Base-by-base conservation (phyloP, 257 asterid species). In the Scutellaria barbata region DNA sequence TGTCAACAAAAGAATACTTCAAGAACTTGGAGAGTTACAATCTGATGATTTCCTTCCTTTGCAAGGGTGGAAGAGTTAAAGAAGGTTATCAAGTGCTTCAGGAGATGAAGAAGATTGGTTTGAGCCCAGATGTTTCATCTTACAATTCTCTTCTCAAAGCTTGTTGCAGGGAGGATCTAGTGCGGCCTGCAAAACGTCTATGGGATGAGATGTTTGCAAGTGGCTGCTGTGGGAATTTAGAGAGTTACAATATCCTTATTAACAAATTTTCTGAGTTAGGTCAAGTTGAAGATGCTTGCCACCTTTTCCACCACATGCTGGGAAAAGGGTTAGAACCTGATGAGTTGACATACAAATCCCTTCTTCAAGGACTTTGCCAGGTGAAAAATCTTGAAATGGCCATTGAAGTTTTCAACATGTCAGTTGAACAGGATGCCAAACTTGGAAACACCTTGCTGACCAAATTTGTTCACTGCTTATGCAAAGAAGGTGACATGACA, bases 121-220 rank as follows among this genome's bases (percentile, higher is more conserved):
- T 89, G 39, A 11, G 48, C 64, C 96, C 92, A 0, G 88, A 89
- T 39, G 76, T 89, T 56, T 76, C 84, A 46, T 77, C 88, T 63
- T 94, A 90, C 79, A 94, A 94, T 79, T 81, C 63, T 73, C 84
- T 94, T 69, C 91, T 94, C 1, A 91, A 93, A 78, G 96, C 95
- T 64, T 89, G 95, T 85, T 89, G 97, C 77, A 75, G 81, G 77
- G 95, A 87, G 33, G 96, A 90, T 77, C 84, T 90, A 22, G 51
- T 90, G 10, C 92, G 94, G 46, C 97, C 97, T 6, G 98, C 98
- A 25, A 90, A 83, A 76, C 85, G 95, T 69, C 73, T 94, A 42
- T 90, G 97, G 96, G 97, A 94, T 68, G 97, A 94, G 83, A 94
- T 94, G 98, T 90, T 94, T 80, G 77, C 90, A 45, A 82, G 85